Evolutionary conservation across 345 rosid species (phyloP), one percentile per base, ranked within the genome.

Genomic region (Pistacia integerrima): DNA sequence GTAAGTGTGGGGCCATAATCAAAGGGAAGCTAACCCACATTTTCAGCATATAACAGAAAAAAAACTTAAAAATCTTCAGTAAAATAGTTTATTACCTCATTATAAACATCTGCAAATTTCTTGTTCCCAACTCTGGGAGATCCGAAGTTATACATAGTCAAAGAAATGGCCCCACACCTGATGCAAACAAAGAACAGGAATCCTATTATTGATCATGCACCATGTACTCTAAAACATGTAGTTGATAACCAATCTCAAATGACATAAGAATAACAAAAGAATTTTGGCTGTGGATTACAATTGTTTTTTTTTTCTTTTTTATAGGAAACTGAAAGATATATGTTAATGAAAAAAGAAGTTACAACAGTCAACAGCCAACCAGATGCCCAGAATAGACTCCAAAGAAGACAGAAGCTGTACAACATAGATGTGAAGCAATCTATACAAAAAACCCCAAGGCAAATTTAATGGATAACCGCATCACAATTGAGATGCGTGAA

Each of bases 41-140:
- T 59, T 76, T 51, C 18, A 57, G 58, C 57, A n/a, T 28, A 51
- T 51, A 52, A 28, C 59, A 41, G 52, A 80, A 35, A 59, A 59
- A 55, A 14, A 54, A 59, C 74, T 71, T 46, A 54, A 66, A 65
- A 69, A 66, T 73, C 12, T 67, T 51, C 67, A 48, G 58, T 36
- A 61, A 67, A 64, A 62, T 30, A 12, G 57, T 63, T 61, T 54
- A 48, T 78, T 81, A 94, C 98, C 99, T 91, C 84, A 59, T 95
- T 95, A 78, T 95, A 95, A 46, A 86, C 84, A 68, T 91, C 98
- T 51, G 97, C 94, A 74, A 95, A 91, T 74, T 84, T 88, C 88
- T 82, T 91, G 86, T 95, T 93, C 76, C 99, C 98, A 82, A 95
- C 98, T 85, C 97, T 91, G 59, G 99, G 98, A 78, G 99, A 95